Conservation (phyloP, 805 yeast genomes). For the Candida oleophila region DNA sequence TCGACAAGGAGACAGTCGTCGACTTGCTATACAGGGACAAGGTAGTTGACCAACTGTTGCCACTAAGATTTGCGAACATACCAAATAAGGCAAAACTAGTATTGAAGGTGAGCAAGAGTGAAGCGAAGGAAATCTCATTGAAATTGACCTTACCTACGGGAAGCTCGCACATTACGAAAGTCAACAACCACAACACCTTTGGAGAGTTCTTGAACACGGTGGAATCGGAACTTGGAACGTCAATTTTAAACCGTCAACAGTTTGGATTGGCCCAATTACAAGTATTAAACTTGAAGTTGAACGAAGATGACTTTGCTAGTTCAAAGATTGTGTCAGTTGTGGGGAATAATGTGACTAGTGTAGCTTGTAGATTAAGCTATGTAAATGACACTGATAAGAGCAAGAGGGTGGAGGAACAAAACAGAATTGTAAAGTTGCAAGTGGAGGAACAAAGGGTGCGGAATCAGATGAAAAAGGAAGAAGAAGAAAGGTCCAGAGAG, state of each 20-base stretch:
- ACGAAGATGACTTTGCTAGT: slow-evolving; percentile 8
- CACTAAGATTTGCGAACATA: slow-evolving; percentile 31
- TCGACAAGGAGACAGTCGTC: slow-evolving; percentile 11
- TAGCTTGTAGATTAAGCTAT: slow-evolving; percentile 25
- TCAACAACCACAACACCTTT: slow-evolving; percentile 13
- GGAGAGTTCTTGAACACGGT: slow-evolving; percentile 19
- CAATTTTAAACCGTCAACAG: slow-evolving; percentile 4
- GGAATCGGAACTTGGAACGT: slow-evolving; percentile 15
- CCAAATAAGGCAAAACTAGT: slow-evolving; percentile 33
- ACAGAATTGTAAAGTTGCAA: slow-evolving; percentile 17
- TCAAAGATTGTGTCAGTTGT: slow-evolving; percentile 16
- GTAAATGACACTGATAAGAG: slow-evolving; percentile 5
- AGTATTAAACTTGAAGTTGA: slow-evolving; percentile 14
- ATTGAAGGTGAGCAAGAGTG: not conserved
- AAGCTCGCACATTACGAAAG: slow-evolving; percentile 8
- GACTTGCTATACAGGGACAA: slow-evolving; percentile 26
- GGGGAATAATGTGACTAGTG: slow-evolving; percentile 18
- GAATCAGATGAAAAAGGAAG: slow-evolving; percentile 10
- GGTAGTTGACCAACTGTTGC: slow-evolving; percentile 28
- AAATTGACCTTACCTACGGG: slow-evolving; percentile 12
- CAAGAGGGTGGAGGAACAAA: slow-evolving; percentile 19
- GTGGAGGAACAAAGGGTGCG: slow-evolving; percentile 16
- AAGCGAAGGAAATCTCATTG: slow-evolving; percentile 13
- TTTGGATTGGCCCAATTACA: slow-evolving; percentile 10
- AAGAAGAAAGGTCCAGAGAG: slow-evolving; percentile 7